phyloP scores from a whole-genome alignment of 805 yeast genomes.

The Ogataea paradorogensis region DNA sequence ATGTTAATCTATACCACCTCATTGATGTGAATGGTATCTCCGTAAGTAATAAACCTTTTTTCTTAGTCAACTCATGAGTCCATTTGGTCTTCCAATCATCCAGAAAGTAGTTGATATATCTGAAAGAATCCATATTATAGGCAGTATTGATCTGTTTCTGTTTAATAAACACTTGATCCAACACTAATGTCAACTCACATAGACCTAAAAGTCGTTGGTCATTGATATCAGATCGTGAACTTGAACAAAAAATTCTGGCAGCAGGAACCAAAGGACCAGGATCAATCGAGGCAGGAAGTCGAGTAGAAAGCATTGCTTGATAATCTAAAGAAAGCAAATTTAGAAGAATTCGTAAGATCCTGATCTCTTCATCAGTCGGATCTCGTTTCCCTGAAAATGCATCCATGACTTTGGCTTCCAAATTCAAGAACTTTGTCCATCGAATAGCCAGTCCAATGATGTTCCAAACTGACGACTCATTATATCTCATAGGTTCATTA shows the following conservation, averaged over 20 bases:
- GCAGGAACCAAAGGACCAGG: constrained; percentile 16
- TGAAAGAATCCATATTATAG: constrained; percentile 7
- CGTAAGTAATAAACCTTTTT: not conserved
- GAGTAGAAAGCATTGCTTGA: constrained; percentile 17
- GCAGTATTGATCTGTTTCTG: not conserved
- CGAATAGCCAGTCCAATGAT: constrained; percentile 17
- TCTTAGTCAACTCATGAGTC: constrained; percentile 7
- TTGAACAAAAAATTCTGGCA: constrained; percentile 11
- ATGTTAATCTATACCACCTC: constrained; percentile 19
- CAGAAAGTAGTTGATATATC: constrained; percentile 12
- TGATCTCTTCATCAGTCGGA: constrained; percentile 11
- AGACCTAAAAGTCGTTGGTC: constrained; percentile 18
- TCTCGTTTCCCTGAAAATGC: constrained; percentile 7
- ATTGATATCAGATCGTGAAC: constrained; percentile 10
- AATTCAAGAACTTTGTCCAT: constrained; percentile 15
- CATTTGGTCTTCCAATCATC: constrained; percentile 18
- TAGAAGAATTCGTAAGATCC: constrained; percentile 15
- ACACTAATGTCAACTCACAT: constrained; percentile 15
- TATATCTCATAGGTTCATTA: constrained; percentile 4
- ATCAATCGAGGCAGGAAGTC: constrained; percentile 18
- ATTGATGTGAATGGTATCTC: constrained; percentile 21
- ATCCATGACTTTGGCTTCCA: constrained; percentile 10
- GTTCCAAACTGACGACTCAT: constrained; percentile 17
- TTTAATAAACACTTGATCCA: constrained; percentile 11
- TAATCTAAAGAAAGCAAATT: constrained; percentile 18